Conservation (phyloP, 1,284 basidiomycete species). For the Xanthoconium separans region DNA sequence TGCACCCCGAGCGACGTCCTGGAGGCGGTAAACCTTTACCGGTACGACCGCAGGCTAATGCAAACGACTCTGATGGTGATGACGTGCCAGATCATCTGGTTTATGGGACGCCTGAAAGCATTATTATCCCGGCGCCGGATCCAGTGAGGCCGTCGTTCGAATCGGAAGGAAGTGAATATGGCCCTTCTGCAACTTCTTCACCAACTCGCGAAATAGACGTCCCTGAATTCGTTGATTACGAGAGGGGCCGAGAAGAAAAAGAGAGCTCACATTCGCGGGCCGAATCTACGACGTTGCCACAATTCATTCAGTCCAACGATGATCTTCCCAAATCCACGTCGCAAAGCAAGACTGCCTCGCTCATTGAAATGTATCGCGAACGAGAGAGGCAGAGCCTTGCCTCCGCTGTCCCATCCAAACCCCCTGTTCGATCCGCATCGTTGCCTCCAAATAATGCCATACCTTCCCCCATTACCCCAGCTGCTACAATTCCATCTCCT, state of each 20-base stretch:
- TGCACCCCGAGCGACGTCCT: conserved; percentile 55
- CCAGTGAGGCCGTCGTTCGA: conserved; percentile 32
- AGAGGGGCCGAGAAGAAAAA: conserved; percentile 35
- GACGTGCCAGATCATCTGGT: conserved; percentile 34
- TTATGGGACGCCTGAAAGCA: conserved; percentile 28
- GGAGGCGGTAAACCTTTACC: conserved; percentile 17
- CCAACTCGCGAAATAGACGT: conserved; percentile 33
- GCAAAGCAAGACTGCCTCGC: conserved; percentile 63
- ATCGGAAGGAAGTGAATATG: conserved; percentile 34
- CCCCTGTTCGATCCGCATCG: conserved; percentile 35
- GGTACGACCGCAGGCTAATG: conserved; percentile 34
- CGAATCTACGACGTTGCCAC: conserved; percentile 32
- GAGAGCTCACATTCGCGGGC: conserved; percentile 28
- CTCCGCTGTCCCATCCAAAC: conserved; percentile 31
- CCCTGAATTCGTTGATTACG: conserved; percentile 35
- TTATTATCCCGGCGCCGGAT: conserved; percentile 19
- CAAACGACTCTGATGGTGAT: conserved; percentile 34
- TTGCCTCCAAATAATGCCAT: conserved; percentile 7
- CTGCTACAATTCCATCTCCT: conserved; percentile 17
- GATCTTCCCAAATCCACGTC: conserved; percentile 23
- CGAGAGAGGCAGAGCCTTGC: conserved; percentile 47
- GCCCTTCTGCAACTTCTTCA: conserved; percentile 31
- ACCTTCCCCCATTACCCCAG: neutral
- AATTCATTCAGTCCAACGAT: conserved; percentile 18
- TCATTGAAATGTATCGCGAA: conserved; percentile 82